Conservation (phyloP, 495 filamentous ascomycete species). For the Aspergillus egyptiacus region DNA sequence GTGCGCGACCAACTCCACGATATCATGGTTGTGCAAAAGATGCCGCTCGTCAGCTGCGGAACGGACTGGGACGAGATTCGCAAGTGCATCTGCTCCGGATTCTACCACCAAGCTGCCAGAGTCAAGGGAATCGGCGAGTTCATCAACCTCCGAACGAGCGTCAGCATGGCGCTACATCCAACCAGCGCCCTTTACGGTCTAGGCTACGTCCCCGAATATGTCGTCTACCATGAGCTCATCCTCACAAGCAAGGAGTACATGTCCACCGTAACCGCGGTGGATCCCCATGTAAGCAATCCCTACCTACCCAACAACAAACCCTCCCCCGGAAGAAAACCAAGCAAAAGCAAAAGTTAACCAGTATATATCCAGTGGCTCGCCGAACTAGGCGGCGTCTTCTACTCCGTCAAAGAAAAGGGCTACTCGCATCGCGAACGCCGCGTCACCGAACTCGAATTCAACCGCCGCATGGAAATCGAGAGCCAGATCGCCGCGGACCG, state of each 20-base stretch:
- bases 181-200: conserved; percentile 89
- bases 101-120: conserved; percentile 97
- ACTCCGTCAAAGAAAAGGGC: conserved; percentile 95
- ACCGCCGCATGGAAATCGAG: conserved; percentile 92
- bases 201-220: conserved; percentile 91
- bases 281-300: conserved; percentile 64
- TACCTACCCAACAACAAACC: not conserved
- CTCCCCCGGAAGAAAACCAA: no score
- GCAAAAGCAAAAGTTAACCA: conserved; percentile 11
- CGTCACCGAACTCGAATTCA: conserved; percentile 91
- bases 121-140: conserved; percentile 97
- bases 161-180: conserved; percentile 89
- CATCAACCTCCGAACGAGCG: conserved; percentile 88
- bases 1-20: conserved; percentile 89
- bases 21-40: conserved; percentile 91
- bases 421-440: conserved; percentile 86
- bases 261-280: conserved; percentile 93
- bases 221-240: conserved; percentile 97
- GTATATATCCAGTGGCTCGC: conserved; percentile 66
- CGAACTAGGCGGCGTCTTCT: conserved; percentile 97
- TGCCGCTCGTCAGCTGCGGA: conserved; percentile 81
- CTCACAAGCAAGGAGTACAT: conserved; percentile 98
- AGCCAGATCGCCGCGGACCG: conserved; percentile 87
- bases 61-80: conserved; percentile 95
- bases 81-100: conserved; percentile 95